These are phyloP conservation scores for Euphrasia confusa DNA, from an alignment of 257 asterid genomes.

Conservation along the genomic window DNA sequence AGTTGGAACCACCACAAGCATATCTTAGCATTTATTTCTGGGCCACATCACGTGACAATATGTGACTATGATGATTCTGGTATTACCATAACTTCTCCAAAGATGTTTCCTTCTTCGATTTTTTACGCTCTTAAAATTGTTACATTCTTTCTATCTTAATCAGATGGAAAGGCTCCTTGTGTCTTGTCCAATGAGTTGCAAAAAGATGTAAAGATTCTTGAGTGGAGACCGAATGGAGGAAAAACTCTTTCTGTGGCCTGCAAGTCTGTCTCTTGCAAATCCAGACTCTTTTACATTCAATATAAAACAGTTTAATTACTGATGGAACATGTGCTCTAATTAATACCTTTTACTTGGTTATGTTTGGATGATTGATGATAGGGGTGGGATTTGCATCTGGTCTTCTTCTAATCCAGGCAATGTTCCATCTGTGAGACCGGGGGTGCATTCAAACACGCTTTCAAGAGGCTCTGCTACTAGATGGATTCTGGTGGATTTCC, in stretches of 20 bases:
- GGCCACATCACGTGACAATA: conserved; percentile 66
- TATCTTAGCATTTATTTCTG: conserved; percentile 79
- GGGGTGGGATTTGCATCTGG: conserved; percentile 98
- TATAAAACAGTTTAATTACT: neutral
- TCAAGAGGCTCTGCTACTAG: conserved; percentile 70
- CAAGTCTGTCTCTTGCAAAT: conserved; percentile 58
- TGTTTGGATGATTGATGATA: conserved; percentile 32
- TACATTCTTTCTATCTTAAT: conserved; percentile 18
- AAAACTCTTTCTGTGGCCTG: conserved; percentile 82
- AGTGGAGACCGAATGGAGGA: conserved; percentile 98
- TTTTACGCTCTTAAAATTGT: neutral
- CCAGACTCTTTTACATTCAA: conserved; percentile 15
- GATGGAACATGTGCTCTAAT: conserved; percentile 7
- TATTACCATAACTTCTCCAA: conserved; percentile 25
- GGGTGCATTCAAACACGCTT: conserved; percentile 57
- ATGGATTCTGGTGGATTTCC: conserved; percentile 92
- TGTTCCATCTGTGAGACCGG: conserved; percentile 73
- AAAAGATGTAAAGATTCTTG: conserved; percentile 66
- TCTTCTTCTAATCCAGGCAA: conserved; percentile 87
- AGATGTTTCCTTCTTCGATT: conserved; percentile 14
- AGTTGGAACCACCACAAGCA: conserved; percentile 83
- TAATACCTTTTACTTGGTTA: conserved; percentile 21
- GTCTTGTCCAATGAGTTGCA: conserved; percentile 62
- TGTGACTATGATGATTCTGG: conserved; percentile 84
- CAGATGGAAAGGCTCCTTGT: conserved; percentile 71